phyloP scores from a whole-genome alignment of 1,284 basidiomycete genomes.

The Fomitopsis schrenkii region DNA sequence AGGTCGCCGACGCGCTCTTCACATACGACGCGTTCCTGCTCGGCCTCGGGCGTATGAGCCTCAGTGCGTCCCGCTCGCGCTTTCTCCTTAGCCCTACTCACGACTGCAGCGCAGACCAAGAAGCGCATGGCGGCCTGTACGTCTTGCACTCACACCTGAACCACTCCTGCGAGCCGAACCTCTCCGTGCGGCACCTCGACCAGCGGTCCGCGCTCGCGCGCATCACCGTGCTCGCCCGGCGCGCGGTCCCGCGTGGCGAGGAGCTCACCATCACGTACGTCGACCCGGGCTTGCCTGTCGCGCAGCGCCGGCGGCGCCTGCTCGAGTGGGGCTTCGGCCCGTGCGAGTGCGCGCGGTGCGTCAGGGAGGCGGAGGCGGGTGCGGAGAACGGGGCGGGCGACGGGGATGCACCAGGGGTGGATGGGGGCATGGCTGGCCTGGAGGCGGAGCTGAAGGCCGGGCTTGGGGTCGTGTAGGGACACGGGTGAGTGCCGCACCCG shows the following conservation, averaged over 20 bases:
- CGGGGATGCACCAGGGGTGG: slow-evolving; percentile 28
- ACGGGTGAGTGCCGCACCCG: neutral
- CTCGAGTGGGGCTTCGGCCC: slow-evolving; percentile 73
- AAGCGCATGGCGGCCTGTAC: slow-evolving; percentile 85
- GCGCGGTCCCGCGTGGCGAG: slow-evolving; percentile 64
- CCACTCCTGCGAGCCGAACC: slow-evolving; percentile 77
- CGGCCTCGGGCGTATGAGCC: slow-evolving; percentile 77
- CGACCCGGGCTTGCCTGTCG: slow-evolving; percentile 54
- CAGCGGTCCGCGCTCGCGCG: slow-evolving; percentile 60
- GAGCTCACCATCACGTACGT: slow-evolving; percentile 82
- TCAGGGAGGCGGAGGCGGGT: slow-evolving; percentile 44
- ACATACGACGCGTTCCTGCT: slow-evolving; percentile 70
- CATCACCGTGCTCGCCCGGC: slow-evolving; percentile 66
- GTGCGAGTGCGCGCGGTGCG: slow-evolving; percentile 66
- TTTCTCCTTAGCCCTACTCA: slow-evolving; percentile 6
- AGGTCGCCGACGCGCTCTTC: slow-evolving; percentile 60
- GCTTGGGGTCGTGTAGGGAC: slow-evolving; percentile 35
- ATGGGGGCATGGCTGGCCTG: slow-evolving; percentile 20
- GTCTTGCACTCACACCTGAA: slow-evolving; percentile 85
- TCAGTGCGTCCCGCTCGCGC: slow-evolving; percentile 50
- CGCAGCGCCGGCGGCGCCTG: slow-evolving; percentile 53
- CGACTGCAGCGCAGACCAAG: slow-evolving; percentile 52
- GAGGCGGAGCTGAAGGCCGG: slow-evolving; percentile 46
- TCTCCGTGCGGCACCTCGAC: slow-evolving; percentile 69
- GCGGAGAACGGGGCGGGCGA: slow-evolving; percentile 22